Evolutionary conservation across 23 red algal species (phyloP), one percentile per base, ranked within the genome.

Genomic region (Gracilariopsis chorda): DNA sequence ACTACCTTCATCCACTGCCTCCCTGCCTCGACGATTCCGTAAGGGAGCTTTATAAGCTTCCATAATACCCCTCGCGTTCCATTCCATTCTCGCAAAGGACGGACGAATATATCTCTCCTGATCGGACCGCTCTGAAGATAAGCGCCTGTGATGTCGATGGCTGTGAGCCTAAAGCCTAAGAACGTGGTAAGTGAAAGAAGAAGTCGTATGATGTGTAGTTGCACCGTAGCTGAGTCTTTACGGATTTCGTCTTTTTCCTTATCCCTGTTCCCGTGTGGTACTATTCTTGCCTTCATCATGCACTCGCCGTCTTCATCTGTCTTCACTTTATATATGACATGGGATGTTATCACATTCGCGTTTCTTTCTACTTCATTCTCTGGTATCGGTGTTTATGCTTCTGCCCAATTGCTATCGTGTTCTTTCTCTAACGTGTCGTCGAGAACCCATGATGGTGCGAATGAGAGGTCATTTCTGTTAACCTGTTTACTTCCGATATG

Each of bases 311-410:
- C 55, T 59, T 82, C 78, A 17, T 82, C 78, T 82, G 32, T 10
- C 55, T 60, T 82, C 43, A 82, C 78, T 64, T 82, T 56, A 51
- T 82, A 82, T 8, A 82, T 19, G 4, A 40, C 39, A 36, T 82
- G 78, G 8, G 78, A 60, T 9, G 7, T 16, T 7, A 82, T 51
- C 8, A 58, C 45, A 36, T 82, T 82, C 21, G 78, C 78, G 4
- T 40, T 40, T 28, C 45, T 7, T 8, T 47, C 48, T 4, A 82
- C 11, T 4, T 43, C 20, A 23, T 43, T 28, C 48, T 82, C 48
- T 10, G 25, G 7, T 19, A 82, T 34, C 39, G 57, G 20, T 30
- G 32, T 51, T n/a, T 59, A 82, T 60, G 78, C 3, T 6, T 36
- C 19, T 33, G 48, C 49, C 46, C 78, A 82, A 43, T 82, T 82